Evolutionary conservation across 1,284 basidiomycete genomes (phyloP), one percentile per base, ranked within the genome.

Genomic region (Cryptococcus wingfieldii): DNA sequence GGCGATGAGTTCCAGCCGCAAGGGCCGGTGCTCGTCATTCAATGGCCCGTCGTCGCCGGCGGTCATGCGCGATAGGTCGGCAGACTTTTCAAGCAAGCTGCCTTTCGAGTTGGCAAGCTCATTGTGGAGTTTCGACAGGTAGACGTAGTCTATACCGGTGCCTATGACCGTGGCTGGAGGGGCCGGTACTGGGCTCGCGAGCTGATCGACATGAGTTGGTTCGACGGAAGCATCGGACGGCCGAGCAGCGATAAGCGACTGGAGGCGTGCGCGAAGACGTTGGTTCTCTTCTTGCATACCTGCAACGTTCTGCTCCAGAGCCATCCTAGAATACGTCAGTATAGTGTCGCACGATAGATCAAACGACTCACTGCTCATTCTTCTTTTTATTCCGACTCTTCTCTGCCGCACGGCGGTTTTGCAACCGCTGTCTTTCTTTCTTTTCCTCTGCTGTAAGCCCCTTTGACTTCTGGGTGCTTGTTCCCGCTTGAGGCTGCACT

Each of bases 341-440:
- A 44, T 54, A 12, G 60, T 44, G 56, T 42, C 45, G 43, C 14
- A 23, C 16, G 14, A 46, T 19, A 34, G 34, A 41, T 38, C 19
- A 19, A 23, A n/a, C 6, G 7, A 63, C 76, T 63, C 51, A 76
- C 76, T 70, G 61, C 42, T 71, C 72, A 25, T 67, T 68, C 16
- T 66, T 55, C 55, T 70, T 71, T 66, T 76, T 76, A 12, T 63
- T 62, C 25, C 76, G 55, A 51, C 70, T 73, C 50, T 64, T 61
- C 57, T 73, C 68, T 1, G 76, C 76, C 0, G 76, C 76, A 18
- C 67, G 62, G 14, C 70, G 60, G 58, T 77, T 77, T 51, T 72
- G 71, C 39, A 67, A 66, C 59, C 66, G 70, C 54, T 71, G 68
- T 23, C 66, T 60, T 37, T 64, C 65, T 60, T 69, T 74, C 63